Evolutionary conservation across 768 basidiomycete species (phyloP).

Genomic region (Mycena epipterygia): DNA sequence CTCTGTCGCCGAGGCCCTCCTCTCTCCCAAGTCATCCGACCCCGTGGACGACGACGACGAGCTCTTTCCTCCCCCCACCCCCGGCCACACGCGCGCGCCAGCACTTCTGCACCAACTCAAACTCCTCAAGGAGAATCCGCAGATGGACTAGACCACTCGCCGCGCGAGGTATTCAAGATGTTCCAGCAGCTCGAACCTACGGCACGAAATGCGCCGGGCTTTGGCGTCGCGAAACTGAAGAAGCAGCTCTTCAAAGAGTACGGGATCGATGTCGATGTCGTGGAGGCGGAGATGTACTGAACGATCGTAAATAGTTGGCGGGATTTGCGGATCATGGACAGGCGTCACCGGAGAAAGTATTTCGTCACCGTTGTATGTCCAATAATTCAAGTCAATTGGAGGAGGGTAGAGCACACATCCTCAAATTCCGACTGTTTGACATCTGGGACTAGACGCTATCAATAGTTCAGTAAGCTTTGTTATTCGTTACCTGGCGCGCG

Average conservation of each 20-base stretch:
- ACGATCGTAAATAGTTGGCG: too few relatives aligned
- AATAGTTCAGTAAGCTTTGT: too few relatives aligned
- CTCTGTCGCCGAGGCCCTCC: conserved; percentile 26
- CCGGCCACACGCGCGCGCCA: conserved; percentile 37
- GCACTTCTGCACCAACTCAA: conserved; percentile 38
- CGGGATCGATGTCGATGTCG: conserved; percentile 32
- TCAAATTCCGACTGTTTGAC: too few relatives aligned
- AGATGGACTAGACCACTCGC: conserved; percentile 29
- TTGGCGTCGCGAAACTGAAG: conserved; percentile 31
- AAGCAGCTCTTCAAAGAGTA: conserved; percentile 36
- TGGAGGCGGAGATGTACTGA: neutral
- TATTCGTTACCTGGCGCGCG: too few relatives aligned
- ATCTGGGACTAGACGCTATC: too few relatives aligned
- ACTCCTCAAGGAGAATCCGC: conserved; percentile 32
- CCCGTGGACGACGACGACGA: conserved; percentile 10
- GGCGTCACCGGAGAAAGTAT: too few relatives aligned
- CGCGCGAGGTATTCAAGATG: conserved; percentile 32
- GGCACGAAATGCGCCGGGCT: conserved; percentile 23
- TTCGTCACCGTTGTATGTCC: too few relatives aligned
- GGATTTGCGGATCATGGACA: too few relatives aligned
- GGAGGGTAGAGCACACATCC: too few relatives aligned
- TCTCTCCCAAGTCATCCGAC: conserved; percentile 5
- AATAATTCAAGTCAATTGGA: too few relatives aligned
- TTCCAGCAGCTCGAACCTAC: conserved; percentile 26
- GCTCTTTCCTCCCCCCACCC: conserved; percentile 14